phyloP scores from a whole-genome alignment of 2,329 filamentous ascomycete genomes.

The Rutstroemia sp. region DNA sequence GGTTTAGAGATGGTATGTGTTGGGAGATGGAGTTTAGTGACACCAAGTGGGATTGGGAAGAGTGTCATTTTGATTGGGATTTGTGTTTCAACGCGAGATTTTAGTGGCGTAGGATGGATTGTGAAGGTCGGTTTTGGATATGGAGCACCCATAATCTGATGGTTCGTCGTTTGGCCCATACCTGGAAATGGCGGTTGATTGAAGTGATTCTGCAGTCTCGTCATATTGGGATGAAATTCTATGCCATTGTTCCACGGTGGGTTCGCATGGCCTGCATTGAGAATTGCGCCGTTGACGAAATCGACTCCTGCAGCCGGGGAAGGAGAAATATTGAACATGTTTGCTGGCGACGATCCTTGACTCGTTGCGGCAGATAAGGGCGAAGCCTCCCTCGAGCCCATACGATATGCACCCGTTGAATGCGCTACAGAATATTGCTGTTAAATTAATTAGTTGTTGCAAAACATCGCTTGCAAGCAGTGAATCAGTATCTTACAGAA shows the following conservation, averaged over 20 bases:
- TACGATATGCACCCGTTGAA: constrained; percentile 42
- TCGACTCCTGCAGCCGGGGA: constrained; percentile 37
- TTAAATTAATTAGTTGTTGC: constrained; percentile 16
- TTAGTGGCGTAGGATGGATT: constrained; percentile 62
- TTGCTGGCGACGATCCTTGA: constrained; percentile 44
- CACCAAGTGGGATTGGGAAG: constrained; percentile 64
- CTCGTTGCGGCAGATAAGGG: constrained; percentile 45
- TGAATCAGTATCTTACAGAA: constrained; percentile 33
- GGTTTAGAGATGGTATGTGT: constrained; percentile 90
- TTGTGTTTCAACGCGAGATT: constrained; percentile 93
- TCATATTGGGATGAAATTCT: constrained; percentile 13
- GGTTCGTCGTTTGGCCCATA: constrained; percentile 18
- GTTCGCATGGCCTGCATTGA: constrained; percentile 18
- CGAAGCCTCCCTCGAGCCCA: constrained; percentile 46
- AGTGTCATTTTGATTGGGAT: constrained; percentile 82
- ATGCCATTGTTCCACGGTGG: constrained; percentile 31
- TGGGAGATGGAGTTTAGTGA: constrained; percentile 78
- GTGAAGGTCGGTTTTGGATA: constrained; percentile 40
- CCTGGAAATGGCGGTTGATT: constrained; percentile 15
- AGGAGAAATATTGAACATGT: constrained; percentile 36
- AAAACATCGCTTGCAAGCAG: background rate
- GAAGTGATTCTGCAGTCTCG: constrained; percentile 12
- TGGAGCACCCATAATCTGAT: constrained; percentile 19
- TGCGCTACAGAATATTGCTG: constrained; percentile 46
- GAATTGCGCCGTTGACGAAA: constrained; percentile 31